phyloP scores from a whole-genome alignment of 768 basidiomycete species.

The Pulveroboletus frians region DNA sequence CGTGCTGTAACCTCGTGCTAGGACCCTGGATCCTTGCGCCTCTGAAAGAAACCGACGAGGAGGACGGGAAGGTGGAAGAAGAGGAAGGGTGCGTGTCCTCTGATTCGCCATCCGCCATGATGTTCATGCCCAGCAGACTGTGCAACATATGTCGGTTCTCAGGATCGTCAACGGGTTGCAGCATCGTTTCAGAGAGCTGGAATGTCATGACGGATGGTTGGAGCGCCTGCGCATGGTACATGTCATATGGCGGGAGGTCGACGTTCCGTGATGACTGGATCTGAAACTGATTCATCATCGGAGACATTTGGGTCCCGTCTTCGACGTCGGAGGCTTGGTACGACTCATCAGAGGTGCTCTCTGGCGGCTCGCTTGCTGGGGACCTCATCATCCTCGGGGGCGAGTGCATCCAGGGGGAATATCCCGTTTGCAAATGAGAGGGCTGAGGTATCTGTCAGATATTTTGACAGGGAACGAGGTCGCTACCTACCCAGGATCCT shows the following conservation, averaged over 20 bases:
- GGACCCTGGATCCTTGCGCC: constrained; percentile 16
- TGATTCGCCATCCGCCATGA: constrained; percentile 14
- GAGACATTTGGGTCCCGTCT: constrained; percentile 25
- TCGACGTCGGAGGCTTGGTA: constrained; percentile 27
- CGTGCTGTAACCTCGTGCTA: constrained; percentile 22
- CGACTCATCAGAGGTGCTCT: constrained; percentile 28
- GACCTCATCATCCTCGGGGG: constrained; percentile 17
- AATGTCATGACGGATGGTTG: constrained; percentile 30
- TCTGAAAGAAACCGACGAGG: constrained; percentile 4
- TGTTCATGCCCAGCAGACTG: constrained; percentile 13
- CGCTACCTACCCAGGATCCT: constrained; percentile 24
- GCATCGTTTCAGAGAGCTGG: constrained; percentile 21
- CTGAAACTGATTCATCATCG: constrained; percentile 31
- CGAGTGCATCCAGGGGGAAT: constrained; percentile 14
- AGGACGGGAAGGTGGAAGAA: constrained; percentile 1
- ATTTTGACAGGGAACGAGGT: background rate
- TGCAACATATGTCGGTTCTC: constrained; percentile 22
- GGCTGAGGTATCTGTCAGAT: constrained; percentile 22
- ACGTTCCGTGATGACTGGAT: constrained; percentile 15
- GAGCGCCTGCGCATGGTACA: constrained; percentile 11
- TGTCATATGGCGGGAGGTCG: constrained; percentile 3
- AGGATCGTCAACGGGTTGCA: constrained; percentile 26
- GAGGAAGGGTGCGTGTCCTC: constrained; percentile 7
- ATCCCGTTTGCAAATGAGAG: constrained; percentile 9
- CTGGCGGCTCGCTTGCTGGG: constrained; percentile 27